Evolutionary conservation across 805 yeast species (phyloP), one percentile per base, ranked within the genome.

Genomic region (Lipomyces lipofer): DNA sequence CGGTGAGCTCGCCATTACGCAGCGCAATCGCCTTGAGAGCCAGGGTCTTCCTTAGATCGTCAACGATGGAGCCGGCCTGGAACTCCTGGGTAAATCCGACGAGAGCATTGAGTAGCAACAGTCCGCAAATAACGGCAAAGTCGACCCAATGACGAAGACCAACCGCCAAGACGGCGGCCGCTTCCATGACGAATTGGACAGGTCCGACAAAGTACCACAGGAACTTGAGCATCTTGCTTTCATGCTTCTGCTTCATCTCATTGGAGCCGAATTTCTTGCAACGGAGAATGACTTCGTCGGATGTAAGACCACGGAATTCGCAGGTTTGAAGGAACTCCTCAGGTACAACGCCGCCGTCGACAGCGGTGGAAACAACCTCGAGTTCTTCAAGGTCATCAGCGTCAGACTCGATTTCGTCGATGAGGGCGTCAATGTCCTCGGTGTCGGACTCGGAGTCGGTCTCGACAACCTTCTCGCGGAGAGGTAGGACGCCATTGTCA

Each of bases 61-160:
- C 96, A 65, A 90, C 96, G 80, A 89, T 89, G 59, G 96, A 88
- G 79, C 96, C 96, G 64, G 97, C 97, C 78, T 89, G 96, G 85
- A 76, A 90, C 77, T 90, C 97, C 79, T 90, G 97, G 66, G 88
- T 79, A 84, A 90, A 90, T 81, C 97, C 97, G 72, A 90, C 96
- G 68, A 77, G 76, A 62, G 96, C 96, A 76, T 90, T 90, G 72
- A 90, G 82, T 73, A 85, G 66, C 68, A 90, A 78, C 67, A 90
- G 76, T 75, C 85, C 97, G 74, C 86, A 82, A 72, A 90, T 90
- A 71, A 90, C 97, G 82, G 97, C 97, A 79, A 89, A 89, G 81
- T 90, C 96, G 69, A 90, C 96, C 96, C 96, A 90, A 79, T 90
- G 96, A 78, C 87, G 88, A 68, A 88, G 79, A 83, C 95, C 96